phyloP scores from a whole-genome alignment of 208 protist species.

The Leishmania turanica region DNA sequence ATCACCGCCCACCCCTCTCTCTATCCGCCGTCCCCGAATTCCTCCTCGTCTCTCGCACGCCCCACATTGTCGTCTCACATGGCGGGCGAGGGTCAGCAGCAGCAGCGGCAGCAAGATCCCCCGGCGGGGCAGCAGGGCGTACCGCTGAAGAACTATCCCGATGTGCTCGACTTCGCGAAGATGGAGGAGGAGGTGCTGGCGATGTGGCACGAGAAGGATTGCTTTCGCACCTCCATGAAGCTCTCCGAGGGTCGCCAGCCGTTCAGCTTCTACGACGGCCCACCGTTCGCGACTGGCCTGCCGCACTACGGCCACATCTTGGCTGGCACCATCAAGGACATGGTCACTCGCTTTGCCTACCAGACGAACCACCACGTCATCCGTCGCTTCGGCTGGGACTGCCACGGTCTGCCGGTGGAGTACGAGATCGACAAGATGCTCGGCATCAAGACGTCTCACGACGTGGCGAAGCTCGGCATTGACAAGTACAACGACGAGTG shows the following conservation, averaged over 20 bases:
- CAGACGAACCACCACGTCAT: slow-evolving; percentile 98
- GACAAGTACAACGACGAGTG: slow-evolving; percentile 99
- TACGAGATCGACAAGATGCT: slow-evolving; percentile 99
- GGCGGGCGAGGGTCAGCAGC: slow-evolving; percentile 10
- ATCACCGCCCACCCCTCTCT: slow-evolving; percentile 13
- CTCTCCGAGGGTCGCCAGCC: slow-evolving; percentile 87
- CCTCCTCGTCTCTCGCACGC: not conserved
- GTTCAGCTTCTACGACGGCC: slow-evolving; percentile 99
- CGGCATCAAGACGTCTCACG: slow-evolving; percentile 92
- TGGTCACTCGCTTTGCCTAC: slow-evolving; percentile 98
- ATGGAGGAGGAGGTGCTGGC: slow-evolving; percentile 95
- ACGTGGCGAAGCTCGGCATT: slow-evolving; percentile 98
- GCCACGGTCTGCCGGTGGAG: slow-evolving; percentile 99
- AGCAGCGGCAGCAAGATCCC: slow-evolving; percentile 25
- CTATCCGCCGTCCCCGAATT: not conserved
- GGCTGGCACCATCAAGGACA: slow-evolving; percentile 99
- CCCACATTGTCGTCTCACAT: slow-evolving; percentile 11
- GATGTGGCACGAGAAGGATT: slow-evolving; percentile 97
- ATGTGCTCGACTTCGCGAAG: slow-evolving; percentile 90
- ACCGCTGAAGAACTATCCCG: slow-evolving; percentile 71
- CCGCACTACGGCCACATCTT: slow-evolving; percentile 99
- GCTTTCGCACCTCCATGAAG: slow-evolving; percentile 96
- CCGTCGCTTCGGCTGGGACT: slow-evolving; percentile 99
- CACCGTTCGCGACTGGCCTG: slow-evolving; percentile 99
- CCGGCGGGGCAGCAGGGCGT: not conserved